phyloP scores from a whole-genome alignment of 1,284 basidiomycete species.

The Cyathus olla region DNA sequence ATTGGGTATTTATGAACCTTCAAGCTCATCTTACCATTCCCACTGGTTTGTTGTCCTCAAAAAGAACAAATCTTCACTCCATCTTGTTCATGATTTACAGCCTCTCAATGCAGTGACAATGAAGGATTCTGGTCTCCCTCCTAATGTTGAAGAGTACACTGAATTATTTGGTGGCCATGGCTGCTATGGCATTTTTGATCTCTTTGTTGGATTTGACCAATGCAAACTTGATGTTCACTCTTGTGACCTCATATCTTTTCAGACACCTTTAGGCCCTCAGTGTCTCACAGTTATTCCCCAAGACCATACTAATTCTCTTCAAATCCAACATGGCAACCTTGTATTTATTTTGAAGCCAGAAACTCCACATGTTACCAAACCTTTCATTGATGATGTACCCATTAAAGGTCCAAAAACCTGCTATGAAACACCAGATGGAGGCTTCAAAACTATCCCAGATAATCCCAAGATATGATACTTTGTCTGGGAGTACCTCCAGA shows the following conservation, averaged over 20 bases:
- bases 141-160: constrained; percentile 8
- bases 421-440: constrained; percentile 32
- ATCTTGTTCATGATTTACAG: constrained; percentile 19
- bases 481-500: constrained; percentile 47
- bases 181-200: constrained; percentile 19
- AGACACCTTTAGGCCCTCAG: constrained; percentile 15
- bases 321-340: constrained; percentile 39
- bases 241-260: constrained; percentile 25
- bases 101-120: constrained; percentile 19
- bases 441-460: constrained; percentile 29
- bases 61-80: constrained; percentile 17
- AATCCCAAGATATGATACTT: constrained; percentile 43
- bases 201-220: constrained; percentile 23
- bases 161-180: constrained; percentile 13
- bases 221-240: no score
- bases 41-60: no score
- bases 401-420: constrained; percentile 37
- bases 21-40: no score
- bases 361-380: constrained; percentile 29
- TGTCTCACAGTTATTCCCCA: constrained; percentile 27
- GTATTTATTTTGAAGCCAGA: constrained; percentile 42
- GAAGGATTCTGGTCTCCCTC: no score
- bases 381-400: constrained; percentile 45
- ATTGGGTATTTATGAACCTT: no score
- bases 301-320: constrained; percentile 46